Base-by-base conservation (phyloP, 2,329 filamentous ascomycete genomes). In the Botrytis hyacinthi region DNA sequence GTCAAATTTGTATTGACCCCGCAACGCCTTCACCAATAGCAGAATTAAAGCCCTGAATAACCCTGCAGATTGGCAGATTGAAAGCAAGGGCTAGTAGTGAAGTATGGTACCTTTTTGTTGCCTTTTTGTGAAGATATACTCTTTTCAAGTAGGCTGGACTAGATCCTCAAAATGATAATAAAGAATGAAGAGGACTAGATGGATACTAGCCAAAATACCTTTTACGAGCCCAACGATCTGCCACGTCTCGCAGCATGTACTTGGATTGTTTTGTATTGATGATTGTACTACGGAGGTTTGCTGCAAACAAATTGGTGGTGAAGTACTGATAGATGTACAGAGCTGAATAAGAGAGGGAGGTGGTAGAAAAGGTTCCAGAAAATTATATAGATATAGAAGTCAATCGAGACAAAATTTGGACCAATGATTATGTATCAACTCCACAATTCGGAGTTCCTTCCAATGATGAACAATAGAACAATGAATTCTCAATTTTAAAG, bases 221-320 rank as follows among this genome's bases (percentile, higher is more conserved):
- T 78, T 83, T 83, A 73, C 83, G 81, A 78, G 83, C 84, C 84
- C 84, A 84, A 78, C 82, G 81, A 79, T 84, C 87, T 78, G 84
- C 87, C 76, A 85, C 84, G 79, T 86, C 79, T 77, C 86, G 85
- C 83, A 81, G 86, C 87, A 88, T 88, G 81, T 83, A 86, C 81
- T 80, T 61, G 32, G 22, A 68, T 70, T 60, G 29, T 46, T 61
- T 29, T 69, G 35, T 72, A 12, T 42, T 51, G n/a, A 32, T 40
- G 60, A 14, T 40, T 73, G 62, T 54, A 42, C 57, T 32, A 54
- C 42, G 40, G 42, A 73, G n/a, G 35, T 18, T 32, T 57, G 35
- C 48, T 57, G 48, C 18, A 68, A 42, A 42, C 9, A 9, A 35
- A 29, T 48, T 57, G 37, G 20, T 42, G 46, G 37, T 57, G 46